A percentile compares a stretch with the other conserved stretches of the same genome.
Evolutionary conservation across 2,329 filamentous ascomycete genomes (phyloP).

Genomic region (Emmonsia crescens): DNA sequence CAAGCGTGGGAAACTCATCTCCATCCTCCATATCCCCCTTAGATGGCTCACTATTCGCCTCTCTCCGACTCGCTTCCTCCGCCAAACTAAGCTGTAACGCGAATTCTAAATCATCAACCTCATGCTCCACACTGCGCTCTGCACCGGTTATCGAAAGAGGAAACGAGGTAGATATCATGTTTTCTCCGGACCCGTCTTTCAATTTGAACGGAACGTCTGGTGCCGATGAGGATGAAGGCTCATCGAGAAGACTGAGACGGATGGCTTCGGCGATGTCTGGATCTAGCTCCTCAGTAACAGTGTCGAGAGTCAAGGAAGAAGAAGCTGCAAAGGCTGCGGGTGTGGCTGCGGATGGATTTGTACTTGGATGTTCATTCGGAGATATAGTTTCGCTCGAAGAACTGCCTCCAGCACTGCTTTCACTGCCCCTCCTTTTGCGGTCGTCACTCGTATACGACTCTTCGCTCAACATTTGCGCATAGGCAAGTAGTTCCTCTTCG

Average conservation of each 20-base stretch:
- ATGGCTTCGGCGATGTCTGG: slow-evolving; percentile 54
- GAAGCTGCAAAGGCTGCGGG: slow-evolving; percentile 21
- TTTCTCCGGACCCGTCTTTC: slow-evolving; percentile 9
- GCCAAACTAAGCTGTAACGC: slow-evolving; percentile 52
- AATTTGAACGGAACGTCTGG: slow-evolving; percentile 24
- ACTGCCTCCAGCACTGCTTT: slow-evolving; percentile 30
- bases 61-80: slow-evolving; percentile 43
- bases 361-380: slow-evolving; percentile 11
- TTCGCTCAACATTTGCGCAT: slow-evolving; percentile 52
- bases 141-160: slow-evolving; percentile 15
- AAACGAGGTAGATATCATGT: slow-evolving; percentile 13
- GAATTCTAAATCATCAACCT: slow-evolving; percentile 46
- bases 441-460: slow-evolving; percentile 45
- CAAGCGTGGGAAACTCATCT: slow-evolving; percentile 25
- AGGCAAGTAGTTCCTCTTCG: slow-evolving; percentile 53
- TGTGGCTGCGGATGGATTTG: background rate
- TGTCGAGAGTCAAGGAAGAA: slow-evolving; percentile 26
- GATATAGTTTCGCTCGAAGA: slow-evolving; percentile 28
- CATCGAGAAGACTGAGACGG: slow-evolving; percentile 39
- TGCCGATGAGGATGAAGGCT: slow-evolving; percentile 24
- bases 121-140: slow-evolving; percentile 32
- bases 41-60: background rate
- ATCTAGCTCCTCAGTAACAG: slow-evolving; percentile 41
- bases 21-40: slow-evolving; percentile 9
- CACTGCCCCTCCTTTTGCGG: slow-evolving; percentile 34